Conservation (phyloP, 2,329 filamentous ascomycete species). For the Colletotrichum tamarilloi region DNA sequence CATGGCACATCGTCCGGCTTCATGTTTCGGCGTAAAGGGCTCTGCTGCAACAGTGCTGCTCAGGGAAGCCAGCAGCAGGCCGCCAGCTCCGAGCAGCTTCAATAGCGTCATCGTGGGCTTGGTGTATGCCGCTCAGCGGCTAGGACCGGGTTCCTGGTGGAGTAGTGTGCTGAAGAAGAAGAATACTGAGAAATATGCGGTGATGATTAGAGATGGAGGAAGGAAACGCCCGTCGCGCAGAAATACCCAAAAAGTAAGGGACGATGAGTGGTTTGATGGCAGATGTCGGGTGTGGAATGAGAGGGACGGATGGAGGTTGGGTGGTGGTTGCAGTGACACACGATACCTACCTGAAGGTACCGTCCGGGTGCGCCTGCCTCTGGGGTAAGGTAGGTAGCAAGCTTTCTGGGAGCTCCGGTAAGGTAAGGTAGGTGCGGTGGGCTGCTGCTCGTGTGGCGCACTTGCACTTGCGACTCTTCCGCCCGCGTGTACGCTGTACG, state of each 20-base stretch:
- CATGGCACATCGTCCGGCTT: constrained; percentile 89
- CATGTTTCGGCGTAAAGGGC: constrained; percentile 72
- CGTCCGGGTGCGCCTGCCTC: not conserved
- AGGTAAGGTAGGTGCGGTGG: constrained; percentile 16
- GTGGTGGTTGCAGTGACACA: constrained; percentile 8
- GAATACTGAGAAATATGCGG: not conserved
- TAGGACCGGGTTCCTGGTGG: not conserved
- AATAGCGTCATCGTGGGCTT: constrained; percentile 25
- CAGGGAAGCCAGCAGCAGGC: constrained; percentile 41
- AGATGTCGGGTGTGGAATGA: not conserved
- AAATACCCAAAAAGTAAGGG: not conserved
- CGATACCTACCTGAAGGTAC: not conserved
- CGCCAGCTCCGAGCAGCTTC: constrained; percentile 45
- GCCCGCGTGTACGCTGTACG: not conserved
- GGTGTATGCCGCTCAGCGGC: constrained; percentile 32
- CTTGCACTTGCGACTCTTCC: constrained; percentile 22
- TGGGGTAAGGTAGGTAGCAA: not conserved
- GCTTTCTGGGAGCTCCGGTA: constrained; percentile 29
- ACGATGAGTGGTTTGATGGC: not conserved
- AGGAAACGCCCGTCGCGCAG: not conserved
- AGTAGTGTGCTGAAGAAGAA: not conserved
- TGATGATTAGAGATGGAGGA: not conserved
- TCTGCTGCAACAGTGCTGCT: constrained; percentile 41
- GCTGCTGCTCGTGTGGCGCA: constrained; percentile 15
- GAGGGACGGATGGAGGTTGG: constrained; percentile 17